Evolutionary conservation across 2,329 filamentous ascomycete genomes (phyloP), one percentile per base, ranked within the genome.

Genomic region (Cryphonectria radicalis): DNA sequence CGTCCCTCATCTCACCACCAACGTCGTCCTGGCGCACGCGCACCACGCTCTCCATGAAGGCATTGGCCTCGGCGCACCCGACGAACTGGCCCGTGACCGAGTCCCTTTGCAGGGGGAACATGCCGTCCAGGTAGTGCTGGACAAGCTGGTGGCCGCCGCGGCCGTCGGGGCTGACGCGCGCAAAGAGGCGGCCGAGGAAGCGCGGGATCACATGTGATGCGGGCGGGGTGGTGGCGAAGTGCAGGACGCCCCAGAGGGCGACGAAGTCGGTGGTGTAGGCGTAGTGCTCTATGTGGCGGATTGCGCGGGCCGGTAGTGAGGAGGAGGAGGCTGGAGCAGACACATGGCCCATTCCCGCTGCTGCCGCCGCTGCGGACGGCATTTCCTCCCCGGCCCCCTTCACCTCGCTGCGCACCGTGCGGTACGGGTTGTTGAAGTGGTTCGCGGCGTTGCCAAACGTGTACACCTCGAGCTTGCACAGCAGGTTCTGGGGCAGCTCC

Each of bases 391-490:
- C 71, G n/a, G 82, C 79, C 5, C 76, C 79, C 5, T 77, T 75
- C 7, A 76, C 75, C 73, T 89, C 86, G 0, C 84, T 85, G 1
- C 80, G 76, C 14, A 82, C 75, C 71, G 87, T 85, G 3, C 86
- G 84, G 74, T 89, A 86, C 0, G 92, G 93, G 74, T 94, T 93
- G 79, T 94, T 94, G 83, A 94, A 95, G 79, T 95, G 92, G 76
- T 93, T 93, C 0, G 93, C 91, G 0, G 92, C 92, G 70, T 89
- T 92, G 40, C 92, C 93, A 78, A 95, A 95, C 0, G 92, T 95
- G 79, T 91, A 91, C 2, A 95, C 87, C 79, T 95, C 92, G 0
- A 94, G 84, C 75, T 93, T 92, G 2, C 84, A 80, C 7, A 94
- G 82, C 4, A 91, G 81, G 73, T 91, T 86, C 70, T 90, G 88